Conservation (phyloP, 371 early-diverging fungal genomes). For the Mucor indicus region DNA sequence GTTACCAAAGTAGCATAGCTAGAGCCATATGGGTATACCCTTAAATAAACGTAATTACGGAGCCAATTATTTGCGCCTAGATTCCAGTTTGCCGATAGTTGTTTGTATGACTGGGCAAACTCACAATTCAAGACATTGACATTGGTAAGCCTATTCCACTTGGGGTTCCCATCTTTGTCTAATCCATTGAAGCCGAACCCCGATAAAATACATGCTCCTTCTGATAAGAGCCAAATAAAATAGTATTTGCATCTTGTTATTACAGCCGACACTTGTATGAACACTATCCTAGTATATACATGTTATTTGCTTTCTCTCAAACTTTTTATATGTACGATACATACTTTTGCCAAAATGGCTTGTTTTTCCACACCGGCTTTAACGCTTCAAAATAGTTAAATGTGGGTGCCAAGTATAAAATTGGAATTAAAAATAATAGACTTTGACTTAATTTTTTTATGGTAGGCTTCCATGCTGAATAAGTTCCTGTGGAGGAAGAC, state of each 20-base stretch:
- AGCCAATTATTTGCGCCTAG: slow-evolving; percentile 87
- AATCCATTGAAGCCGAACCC: slow-evolving; percentile 85
- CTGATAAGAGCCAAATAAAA: slow-evolving; percentile 81
- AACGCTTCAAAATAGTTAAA: slow-evolving; percentile 39
- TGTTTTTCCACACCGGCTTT: slow-evolving; percentile 13
- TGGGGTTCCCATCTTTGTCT: slow-evolving; percentile 45
- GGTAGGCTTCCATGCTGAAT: slow-evolving; percentile 17
- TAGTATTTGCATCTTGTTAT: slow-evolving; percentile 81
- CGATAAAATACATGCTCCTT: slow-evolving; percentile 80
- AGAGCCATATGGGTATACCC: slow-evolving; percentile 53
- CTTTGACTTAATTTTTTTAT: slow-evolving; percentile 27
- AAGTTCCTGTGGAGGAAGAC: slow-evolving; percentile 5
- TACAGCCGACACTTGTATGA: slow-evolving; percentile 64
- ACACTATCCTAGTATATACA: slow-evolving; percentile 45
- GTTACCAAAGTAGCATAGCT: slow-evolving; percentile 64
- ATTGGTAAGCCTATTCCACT: slow-evolving; percentile 66
- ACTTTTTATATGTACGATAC: no score
- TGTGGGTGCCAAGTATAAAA: slow-evolving; percentile 35
- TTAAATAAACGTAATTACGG: slow-evolving; percentile 75
- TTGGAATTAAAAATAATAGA: slow-evolving; percentile 27
- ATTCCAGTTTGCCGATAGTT: slow-evolving; percentile 82
- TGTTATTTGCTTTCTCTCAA: no score
- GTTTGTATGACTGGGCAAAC: slow-evolving; percentile 67
- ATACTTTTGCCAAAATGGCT: slow-evolving; percentile 31
- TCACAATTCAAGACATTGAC: slow-evolving; percentile 72